Base-by-base conservation (phyloP, 1,139 yeast species). In the Nadsonia starkeyi-henricii region DNA sequence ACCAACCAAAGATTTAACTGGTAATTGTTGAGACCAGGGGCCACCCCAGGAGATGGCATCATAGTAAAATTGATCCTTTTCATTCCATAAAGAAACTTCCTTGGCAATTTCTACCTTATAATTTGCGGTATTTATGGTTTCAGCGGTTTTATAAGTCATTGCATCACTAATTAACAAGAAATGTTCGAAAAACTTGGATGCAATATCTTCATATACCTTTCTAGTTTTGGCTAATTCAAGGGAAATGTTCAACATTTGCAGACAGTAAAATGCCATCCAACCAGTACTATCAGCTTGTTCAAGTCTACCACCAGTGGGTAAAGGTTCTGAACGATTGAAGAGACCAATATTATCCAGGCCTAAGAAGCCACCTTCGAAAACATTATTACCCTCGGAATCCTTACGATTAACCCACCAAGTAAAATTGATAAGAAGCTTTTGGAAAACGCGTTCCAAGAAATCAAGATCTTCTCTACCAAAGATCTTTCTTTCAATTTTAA, bases 381-480 rank as follows among this genome's bases (percentile, higher is more conserved):
- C 85, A 57, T 89, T 89, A 59, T 85, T 83, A 53, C 96, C 97
- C 53, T 81, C 84, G 5, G 75, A 68, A 66, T 89, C 97, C 63
- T 89, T 89, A 62, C 96, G 75, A 67, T 89, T 89, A 51, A 89
- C 96, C 97, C 97, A 89, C 97, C 97, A 89, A 23, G 96, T 86
- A 66, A 89, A 89, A 66, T 89, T 89, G 54, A 89, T 71, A 62
- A 89, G 68, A 58, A 89, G 74, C 64, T 89, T 89, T 65, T 89
- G 97, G 74, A 89, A 89, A 20, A 86, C 94, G 33, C 91, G 73
- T 65, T 89, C 97, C 65, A 89, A 74, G 63, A 89, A 89, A 51
- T 81, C 85, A 52, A 84, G 67, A 65, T 89, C 97, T 58, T 82
- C 88, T 28, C 73, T 69, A 15, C 93, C 91, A 62, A 84, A 84